Conservation (phyloP, 139 green algal species). For the Pleodorina starrii region DNA sequence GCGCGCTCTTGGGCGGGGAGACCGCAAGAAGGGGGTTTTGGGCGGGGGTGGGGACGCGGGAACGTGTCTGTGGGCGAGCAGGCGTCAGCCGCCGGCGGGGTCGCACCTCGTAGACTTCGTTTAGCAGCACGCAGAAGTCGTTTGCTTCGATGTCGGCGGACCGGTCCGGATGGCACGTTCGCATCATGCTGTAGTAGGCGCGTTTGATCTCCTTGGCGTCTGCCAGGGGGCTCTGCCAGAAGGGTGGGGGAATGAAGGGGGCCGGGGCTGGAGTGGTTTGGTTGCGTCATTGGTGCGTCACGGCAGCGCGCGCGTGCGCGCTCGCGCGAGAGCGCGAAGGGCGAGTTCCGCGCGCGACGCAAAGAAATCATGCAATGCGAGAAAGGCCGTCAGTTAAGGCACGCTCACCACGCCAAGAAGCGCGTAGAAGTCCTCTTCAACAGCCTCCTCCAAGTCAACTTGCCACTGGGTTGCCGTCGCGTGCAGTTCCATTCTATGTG, state of each 20-base stretch:
- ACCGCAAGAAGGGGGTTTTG: too few species aligned
- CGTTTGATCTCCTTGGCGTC: conserved; percentile 58
- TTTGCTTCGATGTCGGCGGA: conserved; percentile 59
- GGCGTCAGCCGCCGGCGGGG: too few species aligned
- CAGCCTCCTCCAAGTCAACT: background rate
- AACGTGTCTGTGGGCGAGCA: too few species aligned
- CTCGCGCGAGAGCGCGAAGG: background rate
- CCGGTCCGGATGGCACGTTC: conserved; percentile 68
- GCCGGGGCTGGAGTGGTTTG: too few species aligned
- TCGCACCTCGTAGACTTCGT: conserved; percentile 69
- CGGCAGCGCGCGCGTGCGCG: too few species aligned
- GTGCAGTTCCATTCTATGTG: background rate
- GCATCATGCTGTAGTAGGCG: conserved; percentile 66
- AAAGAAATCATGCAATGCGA: background rate
- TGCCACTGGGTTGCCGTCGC: background rate
- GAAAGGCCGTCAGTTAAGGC: background rate
- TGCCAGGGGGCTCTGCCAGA: conserved; percentile 46
- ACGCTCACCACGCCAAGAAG: conserved; percentile 45
- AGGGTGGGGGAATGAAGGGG: background rate
- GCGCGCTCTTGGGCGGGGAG: too few species aligned
- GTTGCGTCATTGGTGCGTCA: background rate
- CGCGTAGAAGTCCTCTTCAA: conserved; percentile 44
- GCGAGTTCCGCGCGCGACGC: background rate
- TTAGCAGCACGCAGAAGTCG: conserved; percentile 70
- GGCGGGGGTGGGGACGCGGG: too few species aligned